A percentile compares a stretch with the other conserved stretches of the same genome.
These are phyloP conservation scores for Acacia acuminata DNA, from an alignment of 306 rosid species.

Conservation along the genomic window DNA sequence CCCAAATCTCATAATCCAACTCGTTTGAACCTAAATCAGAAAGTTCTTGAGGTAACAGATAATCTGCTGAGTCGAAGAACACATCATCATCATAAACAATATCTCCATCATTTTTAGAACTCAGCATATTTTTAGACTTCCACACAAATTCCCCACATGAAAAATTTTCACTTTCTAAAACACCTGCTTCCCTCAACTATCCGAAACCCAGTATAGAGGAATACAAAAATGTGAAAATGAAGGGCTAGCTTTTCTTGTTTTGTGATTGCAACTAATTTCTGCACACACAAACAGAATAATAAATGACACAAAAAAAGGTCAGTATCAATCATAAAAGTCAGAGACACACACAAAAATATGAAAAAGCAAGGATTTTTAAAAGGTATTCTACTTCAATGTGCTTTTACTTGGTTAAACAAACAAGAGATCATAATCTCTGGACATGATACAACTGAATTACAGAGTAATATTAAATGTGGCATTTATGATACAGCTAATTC, in stretches of 20 bases:
- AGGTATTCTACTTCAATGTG: background rate
- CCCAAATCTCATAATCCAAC: conserved; percentile 65
- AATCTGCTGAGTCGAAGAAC: conserved; percentile 77
- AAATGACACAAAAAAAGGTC: conserved; percentile 15
- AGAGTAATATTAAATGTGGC: background rate
- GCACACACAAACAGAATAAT: conserved; percentile 19
- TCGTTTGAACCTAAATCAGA: conserved; percentile 24
- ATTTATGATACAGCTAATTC: conserved; percentile 37
- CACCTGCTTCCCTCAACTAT: conserved; percentile 1
- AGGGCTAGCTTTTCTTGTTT: conserved; percentile 27
- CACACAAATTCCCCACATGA: conserved; percentile 57
- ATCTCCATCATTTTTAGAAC: conserved; percentile 50
- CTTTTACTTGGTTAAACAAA: background rate
- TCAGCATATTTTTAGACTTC: conserved; percentile 68
- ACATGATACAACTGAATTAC: background rate
- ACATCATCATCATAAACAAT: conserved; percentile 35
- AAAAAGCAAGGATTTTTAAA: conserved; percentile 28
- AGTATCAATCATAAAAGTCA: conserved; percentile 20
- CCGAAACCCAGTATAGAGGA: conserved; percentile 27
- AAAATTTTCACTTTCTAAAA: conserved; percentile 31
- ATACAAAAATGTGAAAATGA: conserved; percentile 29
- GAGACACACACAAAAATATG: conserved; percentile 8
- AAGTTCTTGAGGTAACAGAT: conserved; percentile 51
- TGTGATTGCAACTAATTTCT: conserved; percentile 38
- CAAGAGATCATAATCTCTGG: background rate